Conservation (phyloP, 768 basidiomycete genomes). For the Boletus rubropictus region DNA sequence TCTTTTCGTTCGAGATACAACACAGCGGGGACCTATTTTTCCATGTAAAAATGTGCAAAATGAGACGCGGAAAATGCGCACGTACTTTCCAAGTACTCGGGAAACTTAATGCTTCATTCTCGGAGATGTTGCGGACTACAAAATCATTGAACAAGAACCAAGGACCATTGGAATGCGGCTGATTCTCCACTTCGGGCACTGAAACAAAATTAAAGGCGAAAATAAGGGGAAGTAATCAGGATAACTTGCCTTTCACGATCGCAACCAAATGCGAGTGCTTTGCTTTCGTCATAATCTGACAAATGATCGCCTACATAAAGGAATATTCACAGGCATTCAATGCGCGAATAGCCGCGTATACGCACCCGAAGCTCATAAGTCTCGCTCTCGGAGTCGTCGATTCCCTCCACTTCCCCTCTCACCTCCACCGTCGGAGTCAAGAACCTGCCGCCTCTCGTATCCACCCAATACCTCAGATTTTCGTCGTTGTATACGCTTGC, state of each 20-base stretch:
- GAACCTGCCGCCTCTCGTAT: constrained; percentile 43
- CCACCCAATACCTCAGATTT: constrained; percentile 68
- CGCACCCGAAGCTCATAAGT: constrained; percentile 72
- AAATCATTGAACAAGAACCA: constrained; percentile 99
- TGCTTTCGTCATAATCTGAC: constrained; percentile 69
- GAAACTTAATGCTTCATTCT: constrained; percentile 85
- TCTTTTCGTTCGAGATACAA: constrained; percentile 83
- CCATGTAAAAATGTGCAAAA: constrained; percentile 4
- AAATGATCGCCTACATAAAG: constrained; percentile 63
- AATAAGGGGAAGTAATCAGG: neutral
- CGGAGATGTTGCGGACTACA: constrained; percentile 74
- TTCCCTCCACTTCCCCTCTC: constrained; percentile 53
- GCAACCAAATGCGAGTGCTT: constrained; percentile 81
- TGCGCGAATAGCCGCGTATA: constrained; percentile 1
- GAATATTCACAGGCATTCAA: neutral
- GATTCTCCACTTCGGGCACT: constrained; percentile 68
- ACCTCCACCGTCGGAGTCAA: constrained; percentile 52
- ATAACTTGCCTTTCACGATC: constrained; percentile 64
- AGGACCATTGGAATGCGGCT: constrained; percentile 39
- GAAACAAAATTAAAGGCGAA: neutral
- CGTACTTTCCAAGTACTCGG: constrained; percentile 88
- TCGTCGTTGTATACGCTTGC: constrained; percentile 77
- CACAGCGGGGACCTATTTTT: constrained; percentile 72
- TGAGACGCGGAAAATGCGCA: neutral
- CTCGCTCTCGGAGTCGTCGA: constrained; percentile 49